These are phyloP conservation scores for Russula brevipes DNA, from an alignment of 768 basidiomycete genomes.

Conservation along the genomic window DNA sequence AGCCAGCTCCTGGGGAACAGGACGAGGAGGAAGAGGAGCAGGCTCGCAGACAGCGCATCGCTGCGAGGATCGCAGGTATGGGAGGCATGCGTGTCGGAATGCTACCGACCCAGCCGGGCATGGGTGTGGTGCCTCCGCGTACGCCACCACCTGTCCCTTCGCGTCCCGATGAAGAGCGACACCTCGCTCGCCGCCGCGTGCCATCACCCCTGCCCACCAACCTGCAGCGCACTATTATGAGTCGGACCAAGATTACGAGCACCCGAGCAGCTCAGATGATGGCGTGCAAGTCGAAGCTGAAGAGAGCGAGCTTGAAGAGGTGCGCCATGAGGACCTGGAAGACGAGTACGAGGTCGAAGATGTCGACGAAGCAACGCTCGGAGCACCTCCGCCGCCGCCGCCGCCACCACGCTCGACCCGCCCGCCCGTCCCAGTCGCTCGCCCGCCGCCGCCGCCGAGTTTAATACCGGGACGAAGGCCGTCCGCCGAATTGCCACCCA, in stretches of 20 bases:
- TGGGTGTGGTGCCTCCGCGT: constrained; percentile 18
- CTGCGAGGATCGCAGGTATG: constrained; percentile 49
- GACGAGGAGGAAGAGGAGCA: constrained; percentile 59
- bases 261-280: constrained; percentile 46
- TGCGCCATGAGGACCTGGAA: constrained; percentile 49
- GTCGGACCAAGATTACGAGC: constrained; percentile 42
- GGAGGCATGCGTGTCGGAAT: constrained; percentile 57
- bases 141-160: constrained; percentile 8
- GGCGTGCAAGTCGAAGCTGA: constrained; percentile 62
- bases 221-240: constrained; percentile 36
- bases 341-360: constrained; percentile 24
- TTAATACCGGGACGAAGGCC: neutral
- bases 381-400: constrained; percentile 45
- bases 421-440: constrained; percentile 28
- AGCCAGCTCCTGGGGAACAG: constrained; percentile 26
- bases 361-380: constrained; percentile 38
- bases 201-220: constrained; percentile 32
- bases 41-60: constrained; percentile 49
- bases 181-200: constrained; percentile 30
- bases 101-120: constrained; percentile 34
- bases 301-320: constrained; percentile 69
- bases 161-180: constrained; percentile 24
- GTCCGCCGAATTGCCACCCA: constrained; percentile 1
- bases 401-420: constrained; percentile 32
- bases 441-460: constrained; percentile 14